Conservation (phyloP, 2,329 filamentous ascomycete genomes). For the Neobulgaria alba region DNA sequence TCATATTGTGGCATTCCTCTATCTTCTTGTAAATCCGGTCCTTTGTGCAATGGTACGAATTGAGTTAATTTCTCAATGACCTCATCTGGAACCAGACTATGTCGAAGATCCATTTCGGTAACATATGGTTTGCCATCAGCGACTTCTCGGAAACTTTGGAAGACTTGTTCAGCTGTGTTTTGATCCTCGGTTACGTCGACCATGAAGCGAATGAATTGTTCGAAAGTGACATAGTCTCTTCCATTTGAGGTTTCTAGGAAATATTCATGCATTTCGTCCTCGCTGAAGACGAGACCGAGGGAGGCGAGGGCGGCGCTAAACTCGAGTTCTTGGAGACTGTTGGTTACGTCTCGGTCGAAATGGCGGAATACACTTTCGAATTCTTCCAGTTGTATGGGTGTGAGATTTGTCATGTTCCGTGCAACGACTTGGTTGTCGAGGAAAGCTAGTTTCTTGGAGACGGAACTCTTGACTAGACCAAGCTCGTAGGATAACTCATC, state of each 20-base stretch:
- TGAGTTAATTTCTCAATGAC: constrained; percentile 87
- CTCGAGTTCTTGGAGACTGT: constrained; percentile 84
- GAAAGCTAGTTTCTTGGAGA: constrained; percentile 93
- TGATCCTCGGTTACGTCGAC: constrained; percentile 98
- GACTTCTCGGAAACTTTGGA: constrained; percentile 94
- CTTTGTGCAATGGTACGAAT: constrained; percentile 76
- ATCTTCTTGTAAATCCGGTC: constrained; percentile 80
- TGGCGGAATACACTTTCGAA: constrained; percentile 98
- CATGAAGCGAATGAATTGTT: constrained; percentile 99
- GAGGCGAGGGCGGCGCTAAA: constrained; percentile 95
- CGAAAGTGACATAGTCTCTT: constrained; percentile 78
- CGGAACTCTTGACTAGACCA: constrained; percentile 79
- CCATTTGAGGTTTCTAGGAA: constrained; percentile 81
- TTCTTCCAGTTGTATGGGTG: constrained; percentile 94
- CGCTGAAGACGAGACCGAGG: constrained; percentile 89
- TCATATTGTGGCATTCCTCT: constrained; percentile 82
- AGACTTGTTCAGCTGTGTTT: constrained; percentile 96
- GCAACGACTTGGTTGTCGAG: constrained; percentile 98
- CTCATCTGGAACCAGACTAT: constrained; percentile 92
- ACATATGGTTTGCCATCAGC: constrained; percentile 98
- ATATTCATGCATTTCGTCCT: constrained; percentile 95
- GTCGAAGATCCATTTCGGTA: constrained; percentile 91
- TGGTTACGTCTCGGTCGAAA: constrained; percentile 89
- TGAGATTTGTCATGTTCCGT: constrained; percentile 96
- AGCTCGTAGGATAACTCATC: constrained; percentile 94